Evolutionary conservation across 1,139 yeast species (phyloP).

Genomic region (Pneumocystis canis): DNA sequence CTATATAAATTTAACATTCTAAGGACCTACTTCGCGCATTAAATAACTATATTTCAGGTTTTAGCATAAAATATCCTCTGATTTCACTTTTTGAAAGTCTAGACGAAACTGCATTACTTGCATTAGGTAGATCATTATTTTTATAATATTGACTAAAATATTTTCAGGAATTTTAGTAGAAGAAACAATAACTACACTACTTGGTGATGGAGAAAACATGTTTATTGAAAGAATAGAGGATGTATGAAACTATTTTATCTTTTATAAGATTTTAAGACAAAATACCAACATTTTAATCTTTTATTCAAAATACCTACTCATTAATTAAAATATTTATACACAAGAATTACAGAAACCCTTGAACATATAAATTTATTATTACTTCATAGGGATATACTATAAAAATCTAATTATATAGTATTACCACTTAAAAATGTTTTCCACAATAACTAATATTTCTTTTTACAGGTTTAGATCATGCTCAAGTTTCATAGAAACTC

Average conservation of each 20-base stretch:
- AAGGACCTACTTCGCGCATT: not conserved
- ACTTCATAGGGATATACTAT: no score
- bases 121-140: not conserved
- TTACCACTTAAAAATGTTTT: no score
- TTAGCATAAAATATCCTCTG: not conserved
- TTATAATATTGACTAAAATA: not conserved
- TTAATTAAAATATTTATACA: no score
- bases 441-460: no score
- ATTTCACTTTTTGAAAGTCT: not conserved
- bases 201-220: not conserved
- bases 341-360: no score
- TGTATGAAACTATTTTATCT: not conserved
- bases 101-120: not conserved
- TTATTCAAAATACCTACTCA: not conserved
- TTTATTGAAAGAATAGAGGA: not conserved
- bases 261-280: not conserved
- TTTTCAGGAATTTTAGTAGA: not conserved
- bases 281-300: no score
- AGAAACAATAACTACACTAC: not conserved
- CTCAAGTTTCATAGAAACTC: no score
- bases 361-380: no score
- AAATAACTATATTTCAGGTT: not conserved
- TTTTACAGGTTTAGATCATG: no score
- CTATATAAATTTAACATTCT: not conserved
- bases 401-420: no score